Percentiles rank a stretch among this genome's conserved stretches.
Conservation (phyloP, 139 green algal genomes). For the Auxenochlorella protothecoides region DNA sequence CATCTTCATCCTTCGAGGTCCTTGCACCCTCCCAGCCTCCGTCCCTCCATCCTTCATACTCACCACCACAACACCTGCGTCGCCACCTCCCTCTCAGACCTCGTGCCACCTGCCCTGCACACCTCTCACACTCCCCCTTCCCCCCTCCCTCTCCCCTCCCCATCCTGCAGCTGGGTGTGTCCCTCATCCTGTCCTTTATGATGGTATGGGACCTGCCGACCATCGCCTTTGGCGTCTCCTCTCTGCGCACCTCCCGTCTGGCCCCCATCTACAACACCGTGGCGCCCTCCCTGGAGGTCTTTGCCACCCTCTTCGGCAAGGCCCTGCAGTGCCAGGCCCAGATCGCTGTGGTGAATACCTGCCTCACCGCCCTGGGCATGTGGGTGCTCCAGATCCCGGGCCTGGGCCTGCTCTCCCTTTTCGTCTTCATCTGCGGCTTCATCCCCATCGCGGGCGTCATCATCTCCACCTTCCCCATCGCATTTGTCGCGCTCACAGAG, state of each 20-base stretch:
- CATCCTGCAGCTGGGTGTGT: conserved; percentile 62
- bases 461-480: conserved; percentile 84
- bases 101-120: background rate
- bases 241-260: conserved; percentile 52
- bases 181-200: conserved; percentile 85
- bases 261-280: conserved; percentile 79
- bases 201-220: conserved; percentile 83
- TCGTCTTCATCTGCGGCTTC: conserved; percentile 90
- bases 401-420: conserved; percentile 73
- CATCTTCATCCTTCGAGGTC: background rate
- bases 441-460: conserved; percentile 85
- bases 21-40: background rate
- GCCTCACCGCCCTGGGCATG: conserved; percentile 76
- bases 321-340: conserved; percentile 61
- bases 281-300: conserved; percentile 67
- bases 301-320: conserved; percentile 79
- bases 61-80: too few species aligned
- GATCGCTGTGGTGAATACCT: conserved; percentile 87
- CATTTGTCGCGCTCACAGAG: conserved; percentile 68
- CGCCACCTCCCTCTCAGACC: background rate
- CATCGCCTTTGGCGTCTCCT: conserved; percentile 53
- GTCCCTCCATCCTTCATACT: background rate
- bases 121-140: background rate
- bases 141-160: too few species aligned
- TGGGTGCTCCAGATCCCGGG: conserved; percentile 72